phyloP scores from a whole-genome alignment of 352 stramenopile species.

The Globisporangium carolinianum region DNA sequence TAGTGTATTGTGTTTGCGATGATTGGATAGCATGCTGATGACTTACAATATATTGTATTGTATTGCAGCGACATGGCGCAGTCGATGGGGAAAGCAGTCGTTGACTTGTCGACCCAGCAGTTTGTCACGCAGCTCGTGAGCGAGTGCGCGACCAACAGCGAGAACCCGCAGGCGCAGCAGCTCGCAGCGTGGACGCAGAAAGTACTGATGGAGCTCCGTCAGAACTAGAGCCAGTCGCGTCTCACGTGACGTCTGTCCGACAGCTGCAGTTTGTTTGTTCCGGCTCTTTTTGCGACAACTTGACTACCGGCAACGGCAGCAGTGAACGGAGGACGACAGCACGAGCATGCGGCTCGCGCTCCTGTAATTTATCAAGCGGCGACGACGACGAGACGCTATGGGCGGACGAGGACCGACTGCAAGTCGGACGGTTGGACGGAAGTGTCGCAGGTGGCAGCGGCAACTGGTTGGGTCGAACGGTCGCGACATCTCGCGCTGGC shows the following conservation, averaged over 20 bases:
- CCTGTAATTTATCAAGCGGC: slow-evolving; percentile 22
- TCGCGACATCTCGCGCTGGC: too few species aligned
- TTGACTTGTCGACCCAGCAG: slow-evolving; percentile 51
- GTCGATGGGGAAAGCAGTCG: slow-evolving; percentile 62
- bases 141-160: slow-evolving; percentile 52
- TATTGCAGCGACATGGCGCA: slow-evolving; percentile 66
- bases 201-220: slow-evolving; percentile 59
- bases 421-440: too few species aligned
- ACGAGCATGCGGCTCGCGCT: slow-evolving; percentile 21
- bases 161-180: slow-evolving; percentile 67
- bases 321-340: too few species aligned
- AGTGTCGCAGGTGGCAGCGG: too few species aligned
- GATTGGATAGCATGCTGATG: neutral
- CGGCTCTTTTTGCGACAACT: too few species aligned
- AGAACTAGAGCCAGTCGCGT: slow-evolving; percentile 21
- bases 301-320: too few species aligned
- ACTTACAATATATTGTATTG: neutral
- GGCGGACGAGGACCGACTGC: neutral
- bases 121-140: slow-evolving; percentile 71
- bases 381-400: neutral
- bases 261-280: too few species aligned
- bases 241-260: too few species aligned
- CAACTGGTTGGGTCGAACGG: too few species aligned
- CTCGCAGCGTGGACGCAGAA: slow-evolving; percentile 72
- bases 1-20: neutral